These are phyloP conservation scores for Lasiodiplodia citricola DNA, from an alignment of 2,329 filamentous ascomycete species.

Conservation along the genomic window DNA sequence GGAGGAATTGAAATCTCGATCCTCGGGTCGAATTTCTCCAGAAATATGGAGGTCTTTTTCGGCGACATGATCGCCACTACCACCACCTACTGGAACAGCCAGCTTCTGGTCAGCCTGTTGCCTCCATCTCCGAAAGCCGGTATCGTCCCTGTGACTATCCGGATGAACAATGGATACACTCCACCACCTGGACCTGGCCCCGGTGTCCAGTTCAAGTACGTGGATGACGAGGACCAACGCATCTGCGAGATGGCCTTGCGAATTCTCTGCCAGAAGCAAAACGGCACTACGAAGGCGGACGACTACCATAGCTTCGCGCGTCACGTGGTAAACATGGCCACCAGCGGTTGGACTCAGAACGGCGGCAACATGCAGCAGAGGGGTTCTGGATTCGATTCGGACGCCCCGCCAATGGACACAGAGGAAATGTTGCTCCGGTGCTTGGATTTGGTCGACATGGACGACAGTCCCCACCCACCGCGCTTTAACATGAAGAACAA, in stretches of 20 bases:
- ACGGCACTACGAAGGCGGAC: conserved; percentile 34
- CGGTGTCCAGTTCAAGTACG: conserved; percentile 67
- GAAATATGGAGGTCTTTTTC: conserved; percentile 83
- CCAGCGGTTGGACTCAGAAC: neutral
- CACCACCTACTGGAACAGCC: conserved; percentile 80
- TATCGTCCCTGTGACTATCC: conserved; percentile 73
- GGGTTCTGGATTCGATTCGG: neutral
- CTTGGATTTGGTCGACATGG: conserved; percentile 78
- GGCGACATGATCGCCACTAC: conserved; percentile 72
- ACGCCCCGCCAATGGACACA: conserved; percentile 51
- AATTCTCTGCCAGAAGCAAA: conserved; percentile 42
- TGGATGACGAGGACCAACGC: conserved; percentile 72
- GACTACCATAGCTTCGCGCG: conserved; percentile 31
- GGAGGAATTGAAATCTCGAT: conserved; percentile 89
- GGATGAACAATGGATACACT: conserved; percentile 51
- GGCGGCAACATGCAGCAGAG: conserved; percentile 29
- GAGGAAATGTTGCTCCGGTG: conserved; percentile 74
- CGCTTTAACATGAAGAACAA: conserved; percentile 68
- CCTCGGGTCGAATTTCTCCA: conserved; percentile 79
- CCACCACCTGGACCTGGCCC: conserved; percentile 46
- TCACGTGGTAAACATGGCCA: conserved; percentile 8
- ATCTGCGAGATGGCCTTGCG: conserved; percentile 67
- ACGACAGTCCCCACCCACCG: conserved; percentile 72
- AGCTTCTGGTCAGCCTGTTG: conserved; percentile 78
- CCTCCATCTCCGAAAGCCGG: conserved; percentile 73